These are phyloP conservation scores for sunflower (Helianthus annuus) DNA, from an alignment of 129 eudicot species.

Conservation along the genomic window HanXRQr2.0-SUNRISE NC_035437.2:146148258-146148757, in stretches of 20 bases:
- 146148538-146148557: neutral
- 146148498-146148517: neutral
- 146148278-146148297: neutral
- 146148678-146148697: neutral
- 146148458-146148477: neutral
- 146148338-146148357: no score
- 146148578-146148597: constrained; percentile 1
- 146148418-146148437: neutral
- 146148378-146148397: no score
- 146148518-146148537: neutral
- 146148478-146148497: neutral
- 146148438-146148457: neutral
- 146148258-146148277: neutral
- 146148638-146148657: neutral
- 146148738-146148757: neutral
- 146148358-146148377: no score
- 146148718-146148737: neutral
- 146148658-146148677: neutral
- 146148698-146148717: neutral
- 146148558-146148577: neutral
- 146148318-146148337: neutral
- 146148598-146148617: neutral
- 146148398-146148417: neutral
- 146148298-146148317: neutral
- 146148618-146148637: neutral